Base-by-base conservation (phyloP, 805 yeast genomes). In the Candida alai region DNA sequence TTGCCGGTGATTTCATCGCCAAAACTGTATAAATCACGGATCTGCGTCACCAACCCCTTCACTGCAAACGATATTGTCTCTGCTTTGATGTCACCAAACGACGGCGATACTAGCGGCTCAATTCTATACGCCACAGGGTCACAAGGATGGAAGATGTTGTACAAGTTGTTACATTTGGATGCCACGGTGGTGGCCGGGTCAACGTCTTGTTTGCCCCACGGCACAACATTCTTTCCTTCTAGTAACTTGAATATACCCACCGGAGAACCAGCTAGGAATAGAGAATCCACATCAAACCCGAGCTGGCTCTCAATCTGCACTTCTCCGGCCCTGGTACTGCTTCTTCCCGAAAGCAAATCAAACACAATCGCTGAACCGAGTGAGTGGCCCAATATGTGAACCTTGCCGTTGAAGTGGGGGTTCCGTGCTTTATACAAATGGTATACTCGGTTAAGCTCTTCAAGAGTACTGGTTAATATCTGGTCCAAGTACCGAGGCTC, bases 61-160 rank as follows among this genome's bases (percentile, higher is more conserved):
- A 59, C 56, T 0, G 76, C 75, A 45, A 72, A 77, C 1, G 85
- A 82, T 11, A 84, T 68, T 12, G 61, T 58, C 35, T 67, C 76
- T 0, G 90, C 84, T 41, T 70, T 66, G 36, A 69, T 58, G 6
- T 63, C 52, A 0, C 77, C 61, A 43, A 80, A 66, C 40, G 51
- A 58, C 14, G 70, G 65, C 40, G 65, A 59, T 4, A 89, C 71
- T 37, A 90, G 60, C 1, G 98, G 98, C 56, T 90, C 98, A 38
- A 89, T 60, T 36, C 97, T 66, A 49, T 89, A 87, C 0, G 90
- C 89, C 25, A 93, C 80, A 1, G 97, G 96, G 52, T 90, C 98
- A 44, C 94, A 81, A 0, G 90, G 85, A 47, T 90, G 95, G 61
- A 84, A 87, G 5, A 93, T 60, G 51, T 90, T 90, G 61, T 83